phyloP scores from a whole-genome alignment of 2,329 filamentous ascomycete genomes.

The Ceratocystis smalleyi region DNA sequence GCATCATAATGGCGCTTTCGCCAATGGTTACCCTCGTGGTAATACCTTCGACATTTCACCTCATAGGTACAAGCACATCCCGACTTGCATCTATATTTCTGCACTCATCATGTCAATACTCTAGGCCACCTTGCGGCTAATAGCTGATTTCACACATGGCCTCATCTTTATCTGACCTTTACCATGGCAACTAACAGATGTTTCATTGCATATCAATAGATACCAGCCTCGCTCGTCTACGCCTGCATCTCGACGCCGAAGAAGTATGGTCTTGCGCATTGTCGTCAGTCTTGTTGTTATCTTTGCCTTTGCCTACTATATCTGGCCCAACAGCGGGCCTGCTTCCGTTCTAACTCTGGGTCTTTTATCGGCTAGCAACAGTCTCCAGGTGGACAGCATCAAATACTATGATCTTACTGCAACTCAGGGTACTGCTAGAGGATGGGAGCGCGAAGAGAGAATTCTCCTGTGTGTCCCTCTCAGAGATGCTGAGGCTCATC shows the following conservation, averaged over 20 bases:
- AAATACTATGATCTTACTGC: slow-evolving; percentile 92
- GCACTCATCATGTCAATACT: neutral
- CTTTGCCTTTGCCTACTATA: slow-evolving; percentile 55
- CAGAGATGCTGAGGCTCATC: slow-evolving; percentile 77
- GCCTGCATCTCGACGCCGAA: slow-evolving; percentile 53
- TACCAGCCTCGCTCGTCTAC: slow-evolving; percentile 74
- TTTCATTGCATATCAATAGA: slow-evolving; percentile 30
- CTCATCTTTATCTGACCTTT: neutral
- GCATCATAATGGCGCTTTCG: slow-evolving; percentile 59
- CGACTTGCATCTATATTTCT: neutral
- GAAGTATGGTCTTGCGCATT: slow-evolving; percentile 55
- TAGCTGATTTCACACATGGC: slow-evolving; percentile 5
- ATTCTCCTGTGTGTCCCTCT: slow-evolving; percentile 90
- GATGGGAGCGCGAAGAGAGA: slow-evolving; percentile 91
- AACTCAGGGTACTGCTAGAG: slow-evolving; percentile 76
- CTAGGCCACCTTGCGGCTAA: neutral
- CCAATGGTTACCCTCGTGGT: slow-evolving; percentile 66
- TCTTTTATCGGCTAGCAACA: slow-evolving; percentile 48
- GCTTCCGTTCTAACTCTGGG: slow-evolving; percentile 53
- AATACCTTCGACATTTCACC: slow-evolving; percentile 77
- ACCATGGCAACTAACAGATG: slow-evolving; percentile 1
- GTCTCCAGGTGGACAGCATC: slow-evolving; percentile 78
- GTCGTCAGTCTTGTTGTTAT: slow-evolving; percentile 42
- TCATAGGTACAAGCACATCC: slow-evolving; percentile 50
- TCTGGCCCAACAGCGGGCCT: slow-evolving; percentile 46